These are phyloP conservation scores for Colletotrichum sojae DNA, from an alignment of 2,329 filamentous ascomycete genomes.

Conservation along the genomic window DNA sequence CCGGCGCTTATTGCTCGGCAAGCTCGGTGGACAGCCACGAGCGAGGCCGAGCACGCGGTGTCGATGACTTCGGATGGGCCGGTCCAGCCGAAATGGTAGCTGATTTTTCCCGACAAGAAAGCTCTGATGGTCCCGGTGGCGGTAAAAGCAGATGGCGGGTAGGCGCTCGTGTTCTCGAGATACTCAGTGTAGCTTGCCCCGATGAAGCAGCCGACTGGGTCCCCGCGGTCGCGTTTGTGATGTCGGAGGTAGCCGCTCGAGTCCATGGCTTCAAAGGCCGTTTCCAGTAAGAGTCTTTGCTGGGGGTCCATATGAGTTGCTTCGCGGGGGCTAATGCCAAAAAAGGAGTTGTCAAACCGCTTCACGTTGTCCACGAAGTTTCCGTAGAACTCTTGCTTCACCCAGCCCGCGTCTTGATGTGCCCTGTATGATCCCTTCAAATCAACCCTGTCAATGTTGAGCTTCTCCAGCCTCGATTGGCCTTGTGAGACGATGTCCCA, in stretches of 20 bases:
- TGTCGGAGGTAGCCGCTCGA: conserved; percentile 44
- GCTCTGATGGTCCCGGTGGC: conserved; percentile 49
- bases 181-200: conserved; percentile 54
- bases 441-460: conserved; percentile 40
- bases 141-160: conserved; percentile 49
- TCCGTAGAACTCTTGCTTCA: too few relatives aligned
- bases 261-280: conserved; percentile 52
- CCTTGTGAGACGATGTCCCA: conserved; percentile 43
- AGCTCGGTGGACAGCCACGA: conserved; percentile 52
- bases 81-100: conserved; percentile 52
- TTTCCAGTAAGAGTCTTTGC: conserved; percentile 50
- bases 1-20: conserved; percentile 49
- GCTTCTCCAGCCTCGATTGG: conserved; percentile 24
- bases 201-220: conserved; percentile 52
- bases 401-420: too few relatives aligned
- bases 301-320: conserved; percentile 49
- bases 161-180: conserved; percentile 53
- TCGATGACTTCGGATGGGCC: conserved; percentile 53
- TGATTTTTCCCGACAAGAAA: conserved; percentile 52
- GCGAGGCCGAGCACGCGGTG: conserved; percentile 55
- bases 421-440: not conserved
- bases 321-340: conserved; percentile 48
- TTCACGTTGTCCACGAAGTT: too few relatives aligned
- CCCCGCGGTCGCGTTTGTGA: conserved; percentile 16
- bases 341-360: conserved; percentile 41